Base-by-base conservation (phyloP, 495 filamentous ascomycete species). In the Sabuloglossum arenarium region DNA sequence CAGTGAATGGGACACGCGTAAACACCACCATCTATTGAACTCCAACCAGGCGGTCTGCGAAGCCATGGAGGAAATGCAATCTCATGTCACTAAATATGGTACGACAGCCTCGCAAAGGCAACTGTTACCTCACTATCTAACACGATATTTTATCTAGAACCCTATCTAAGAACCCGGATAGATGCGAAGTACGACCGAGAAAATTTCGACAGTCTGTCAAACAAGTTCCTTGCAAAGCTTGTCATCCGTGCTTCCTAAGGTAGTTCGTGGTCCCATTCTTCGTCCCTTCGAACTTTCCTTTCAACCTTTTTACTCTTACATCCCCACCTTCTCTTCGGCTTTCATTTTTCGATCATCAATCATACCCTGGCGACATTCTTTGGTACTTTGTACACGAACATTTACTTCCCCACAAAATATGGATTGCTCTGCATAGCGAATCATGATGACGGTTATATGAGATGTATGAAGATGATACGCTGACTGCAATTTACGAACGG, bases 141-240 rank as follows among this genome's bases (percentile, higher is more conserved):
- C 9, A 21, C 16, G 21, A 21, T 12, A 3, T 43, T 11, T 29
- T 0, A 21, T 14, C 8, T 21, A 80, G 77, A 80, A 65, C 56
- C 70, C 6, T 80, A 79, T 61, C 67, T 80, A 34, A 70, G 74
- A 61, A 73, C 74, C 16, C 75, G 77, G 39, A 59, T 61, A n/a
- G 61, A n/a, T 42, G 74, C 80, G 61, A 84, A 83, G 66, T 95
- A 90, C 68, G 82, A 94, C 71, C 80, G 85, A 60, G 72, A 79
- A 60, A 86, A 95, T 70, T 95, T 95, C 66, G 88, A 95, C 71
- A 88, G 80, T 58, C 71, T 95, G 63, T 90, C 87, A 55, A 93
- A 90, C 76, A 94, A 93, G 73, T 91, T 95, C 70, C 72, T 94
- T 55, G 89, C 86, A 28, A 86, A 90, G 68, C 78, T 95, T 62